Evolutionary conservation across 2,329 filamentous ascomycete genomes (phyloP).

Genomic region (Fonsecaea pugnacius): DNA sequence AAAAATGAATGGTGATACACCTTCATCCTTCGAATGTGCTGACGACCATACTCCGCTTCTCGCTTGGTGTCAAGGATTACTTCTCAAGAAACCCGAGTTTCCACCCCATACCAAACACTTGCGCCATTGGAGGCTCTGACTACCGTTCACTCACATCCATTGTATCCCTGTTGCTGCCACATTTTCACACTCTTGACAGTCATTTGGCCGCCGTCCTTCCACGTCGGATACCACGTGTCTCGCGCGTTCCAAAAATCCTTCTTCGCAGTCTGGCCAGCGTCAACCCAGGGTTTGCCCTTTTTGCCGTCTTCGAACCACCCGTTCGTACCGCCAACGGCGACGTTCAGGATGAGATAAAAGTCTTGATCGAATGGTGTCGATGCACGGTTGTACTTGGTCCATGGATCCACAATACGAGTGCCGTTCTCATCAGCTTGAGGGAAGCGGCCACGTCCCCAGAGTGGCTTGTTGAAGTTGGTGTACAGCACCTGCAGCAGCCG

Average conservation of each 20-base stretch:
- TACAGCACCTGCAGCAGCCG: conserved; percentile 80
- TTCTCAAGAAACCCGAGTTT: background rate
- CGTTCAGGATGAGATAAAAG: conserved; percentile 77
- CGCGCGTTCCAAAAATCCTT: conserved; percentile 77
- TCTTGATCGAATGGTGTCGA: conserved; percentile 75
- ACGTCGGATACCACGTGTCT: conserved; percentile 70
- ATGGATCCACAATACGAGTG: conserved; percentile 66
- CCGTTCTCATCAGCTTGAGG: conserved; percentile 67
- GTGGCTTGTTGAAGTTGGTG: conserved; percentile 70
- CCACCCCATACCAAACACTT: background rate
- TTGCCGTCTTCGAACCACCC: conserved; percentile 81
- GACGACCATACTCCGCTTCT: background rate
- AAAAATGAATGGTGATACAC: background rate
- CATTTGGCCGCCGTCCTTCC: conserved; percentile 73
- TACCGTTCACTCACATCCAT: conserved; percentile 27
- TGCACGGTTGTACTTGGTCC: conserved; percentile 63
- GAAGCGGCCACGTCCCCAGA: conserved; percentile 73
- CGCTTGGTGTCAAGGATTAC: background rate
- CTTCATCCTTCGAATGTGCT: background rate
- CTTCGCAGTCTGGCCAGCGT: conserved; percentile 67
- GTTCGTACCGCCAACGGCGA: conserved; percentile 77
- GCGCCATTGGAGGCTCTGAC: background rate
- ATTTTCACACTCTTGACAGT: conserved; percentile 72
- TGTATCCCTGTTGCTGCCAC: conserved; percentile 60
- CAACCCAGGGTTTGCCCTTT: conserved; percentile 78